Base-by-base conservation (phyloP, 371 early-diverging fungal species). In the Rhizopus arrhizus region DNA sequence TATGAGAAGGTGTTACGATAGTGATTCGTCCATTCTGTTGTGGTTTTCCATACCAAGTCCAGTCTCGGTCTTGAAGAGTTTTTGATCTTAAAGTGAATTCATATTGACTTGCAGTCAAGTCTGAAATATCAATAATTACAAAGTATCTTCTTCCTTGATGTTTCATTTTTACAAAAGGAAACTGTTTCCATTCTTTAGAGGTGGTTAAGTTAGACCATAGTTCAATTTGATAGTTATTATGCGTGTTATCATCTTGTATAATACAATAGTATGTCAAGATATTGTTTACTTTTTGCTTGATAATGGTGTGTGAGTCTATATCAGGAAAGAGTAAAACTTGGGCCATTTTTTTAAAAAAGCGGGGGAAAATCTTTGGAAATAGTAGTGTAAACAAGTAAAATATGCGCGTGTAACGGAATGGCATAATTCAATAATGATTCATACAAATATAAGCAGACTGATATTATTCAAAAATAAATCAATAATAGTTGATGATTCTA, bases 381-480 rank as follows among this genome's bases (percentile, higher is more conserved):
- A 22, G 22, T 22, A 22, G 22, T 22, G 22, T 22, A 22, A 36
- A 36, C 11, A 11, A 36, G 11, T 36, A 6, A 11, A 36, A 36
- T 11, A 36, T 36, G 9, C 6, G 11, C 11, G 36, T 36, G 36
- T 36, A 36, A 36, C 36, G 1, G 6, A 36, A 36, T 36, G 36
- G 11, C 36, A 36, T 36, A 36, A 36, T 36, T 9, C 36, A 36
- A 36, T 9, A 36, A 36, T 9, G 22, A 72, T 70, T 31, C 62
- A 70, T 15, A 50, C 66, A 38, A 76, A 77, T 58, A 69, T 74
- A 29, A 66, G 65, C 47, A 62, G 59, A 38, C 55, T 58, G 40
- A 69, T 72, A 22, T 58, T 54, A 42, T 31, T 42, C 3, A 64
- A 65, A 6, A 48, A 64, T 6, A 65, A 72, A n/a, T 22, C 32